These are phyloP conservation scores for Alternaria consortialis DNA, from an alignment of 2,329 filamentous ascomycete genomes.

Conservation along the genomic window DNA sequence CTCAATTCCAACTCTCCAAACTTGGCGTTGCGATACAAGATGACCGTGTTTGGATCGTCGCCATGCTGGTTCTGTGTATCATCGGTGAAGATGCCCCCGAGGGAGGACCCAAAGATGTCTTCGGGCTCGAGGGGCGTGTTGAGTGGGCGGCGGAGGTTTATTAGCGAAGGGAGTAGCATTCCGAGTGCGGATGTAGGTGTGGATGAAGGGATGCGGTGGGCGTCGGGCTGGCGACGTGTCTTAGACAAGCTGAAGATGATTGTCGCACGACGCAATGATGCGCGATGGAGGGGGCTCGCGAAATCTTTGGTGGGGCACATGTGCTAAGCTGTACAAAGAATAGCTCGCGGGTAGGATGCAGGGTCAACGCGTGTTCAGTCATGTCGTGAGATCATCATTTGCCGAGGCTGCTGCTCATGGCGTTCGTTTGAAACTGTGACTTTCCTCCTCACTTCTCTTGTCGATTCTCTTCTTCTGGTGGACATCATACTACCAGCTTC, in stretches of 20 bases:
- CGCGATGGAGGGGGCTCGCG: constrained; percentile 3
- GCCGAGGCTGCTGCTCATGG: constrained; percentile 18
- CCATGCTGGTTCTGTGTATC: constrained; percentile 73
- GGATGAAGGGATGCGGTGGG: neutral
- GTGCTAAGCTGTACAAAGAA: neutral
- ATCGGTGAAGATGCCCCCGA: constrained; percentile 73
- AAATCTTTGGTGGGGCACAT: constrained; percentile 2
- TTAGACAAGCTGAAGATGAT: neutral
- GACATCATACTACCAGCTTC: neutral
- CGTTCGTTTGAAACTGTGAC: constrained; percentile 1
- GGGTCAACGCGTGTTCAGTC: constrained; percentile 15
- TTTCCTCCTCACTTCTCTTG: neutral
- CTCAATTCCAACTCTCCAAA: constrained; percentile 50
- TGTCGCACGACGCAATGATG: constrained; percentile 6
- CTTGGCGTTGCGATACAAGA: constrained; percentile 64
- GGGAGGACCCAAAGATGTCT: constrained; percentile 67
- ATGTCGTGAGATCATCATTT: constrained; percentile 35
- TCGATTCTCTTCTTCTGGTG: neutral
- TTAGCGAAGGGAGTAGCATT: constrained; percentile 42
- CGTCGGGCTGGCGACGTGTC: neutral
- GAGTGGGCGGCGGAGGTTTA: constrained; percentile 38
- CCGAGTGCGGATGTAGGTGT: neutral
- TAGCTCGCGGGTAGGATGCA: constrained; percentile 1
- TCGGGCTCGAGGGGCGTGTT: constrained; percentile 58
- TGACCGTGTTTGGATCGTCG: constrained; percentile 63